Evolutionary conservation across 73 alveolate species (phyloP), one percentile per base, ranked within the genome.

Genomic region (Paraurostyla sp.): DNA sequence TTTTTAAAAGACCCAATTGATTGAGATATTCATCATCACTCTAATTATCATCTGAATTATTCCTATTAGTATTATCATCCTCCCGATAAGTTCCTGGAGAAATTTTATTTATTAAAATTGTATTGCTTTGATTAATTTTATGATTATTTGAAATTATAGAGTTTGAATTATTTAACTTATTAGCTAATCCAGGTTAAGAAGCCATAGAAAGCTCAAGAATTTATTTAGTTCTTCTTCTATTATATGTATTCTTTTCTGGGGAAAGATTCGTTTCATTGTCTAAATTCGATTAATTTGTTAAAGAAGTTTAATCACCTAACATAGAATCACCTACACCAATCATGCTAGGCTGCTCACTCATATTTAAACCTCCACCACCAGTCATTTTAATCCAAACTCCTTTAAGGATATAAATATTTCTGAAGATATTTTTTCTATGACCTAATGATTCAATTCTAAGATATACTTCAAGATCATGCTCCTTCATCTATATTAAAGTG

Each of bases 11-110:
- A 1, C 71, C 83, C 35, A 86, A 71, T 51, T 92, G 52, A 71
- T 88, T 94, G 43, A 50, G 49, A 32, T 57, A 43, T 36, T 49
- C 91, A n/a, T 89, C 94, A 78, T 59, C 84, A n/a, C 36, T 30
- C 41, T 33, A 7, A 18, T 62, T 6, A 35, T 30, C 80, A 30
- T 73, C 71, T 16, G 7, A 13, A 45, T 16, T 27, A 40, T 41
- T 30, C 29, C 7, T 22, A 36, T 35, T 36, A 4, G 35, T 38
- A 32, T 65, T 65, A 1, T 9, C 58, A 52, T 52, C 69, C 16
- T 45, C 16, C 56, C 16, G 16, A 11, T 45, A 7, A n/a, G n/a
- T n/a, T n/a, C n/a, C n/a, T n/a, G n/a, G n/a, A n/a, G 27, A n/a
- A 35, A 59, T 59, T 59, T 59, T 59, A 59, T 29, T 20, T 4